Percentiles rank a stretch among this genome's conserved stretches.
Conservation (phyloP, 257 asterid genomes). For the Solanum raphanifolium region DNA sequence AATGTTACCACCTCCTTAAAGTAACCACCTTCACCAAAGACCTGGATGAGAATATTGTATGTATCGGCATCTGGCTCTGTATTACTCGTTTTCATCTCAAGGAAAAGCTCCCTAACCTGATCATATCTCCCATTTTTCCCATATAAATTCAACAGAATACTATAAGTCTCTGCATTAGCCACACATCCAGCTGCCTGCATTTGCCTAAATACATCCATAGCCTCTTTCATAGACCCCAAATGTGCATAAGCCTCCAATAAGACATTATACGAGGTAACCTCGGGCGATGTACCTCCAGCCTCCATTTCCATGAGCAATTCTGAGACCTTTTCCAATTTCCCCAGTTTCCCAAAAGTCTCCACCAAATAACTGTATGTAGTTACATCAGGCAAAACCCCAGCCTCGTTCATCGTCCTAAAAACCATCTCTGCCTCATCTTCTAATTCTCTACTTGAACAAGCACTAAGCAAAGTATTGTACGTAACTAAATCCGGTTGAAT, state of each 20-base stretch:
- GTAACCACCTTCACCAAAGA: slow-evolving; percentile 94
- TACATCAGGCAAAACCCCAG: slow-evolving; percentile 82
- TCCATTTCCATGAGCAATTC: slow-evolving; percentile 79
- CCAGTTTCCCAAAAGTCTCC: slow-evolving; percentile 67
- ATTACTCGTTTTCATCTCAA: slow-evolving; percentile 90
- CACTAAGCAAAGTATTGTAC: slow-evolving; percentile 71
- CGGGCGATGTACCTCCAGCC: slow-evolving; percentile 70
- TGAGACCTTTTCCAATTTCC: slow-evolving; percentile 67
- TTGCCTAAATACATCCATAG: slow-evolving; percentile 84
- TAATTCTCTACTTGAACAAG: slow-evolving; percentile 66
- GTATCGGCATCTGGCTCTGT: slow-evolving; percentile 87
- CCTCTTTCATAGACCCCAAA: slow-evolving; percentile 64
- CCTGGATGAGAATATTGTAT: slow-evolving; percentile 78
- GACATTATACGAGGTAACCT: slow-evolving; percentile 74
- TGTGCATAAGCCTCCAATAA: slow-evolving; percentile 77
- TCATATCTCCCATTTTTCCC: slow-evolving; percentile 86
- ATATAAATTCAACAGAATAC: slow-evolving; percentile 70
- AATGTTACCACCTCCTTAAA: slow-evolving; percentile 97
- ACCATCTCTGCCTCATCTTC: slow-evolving; percentile 97
- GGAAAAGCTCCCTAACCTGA: slow-evolving; percentile 84
- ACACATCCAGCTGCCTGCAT: slow-evolving; percentile 82
- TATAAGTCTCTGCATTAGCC: slow-evolving; percentile 82
- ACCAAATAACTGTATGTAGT: slow-evolving; percentile 70
- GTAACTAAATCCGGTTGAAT: slow-evolving; percentile 93
- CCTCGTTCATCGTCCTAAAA: slow-evolving; percentile 91